Evolutionary conservation across 768 basidiomycete species (phyloP), one percentile per base, ranked within the genome.

Genomic region (Clathrus columnatus): DNA sequence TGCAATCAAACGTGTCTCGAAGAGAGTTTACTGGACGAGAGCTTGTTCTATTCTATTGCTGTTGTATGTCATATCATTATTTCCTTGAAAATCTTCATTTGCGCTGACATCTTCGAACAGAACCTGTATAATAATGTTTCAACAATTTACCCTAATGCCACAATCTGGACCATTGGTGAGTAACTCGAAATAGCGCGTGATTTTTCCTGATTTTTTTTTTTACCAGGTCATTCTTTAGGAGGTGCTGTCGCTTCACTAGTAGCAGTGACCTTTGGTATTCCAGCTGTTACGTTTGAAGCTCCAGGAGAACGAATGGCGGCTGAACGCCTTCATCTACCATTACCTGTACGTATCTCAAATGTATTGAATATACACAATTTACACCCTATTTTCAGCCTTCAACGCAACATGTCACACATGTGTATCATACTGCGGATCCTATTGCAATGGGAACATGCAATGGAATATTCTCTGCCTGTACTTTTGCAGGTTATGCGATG

Each of bases 361-460:
- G 32, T 44, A 23, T 23, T 6, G 4, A 41, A 11, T 53, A 52
- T 8, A n/a, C n/a, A 11, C 11, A 11, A 42, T 11, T 16, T 47
- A 30, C 18, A 32, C 17, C 48, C 20, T 18, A 29, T 17, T 60
- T 46, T 14, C 60, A 87, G 83, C 87, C 86, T 29, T 84, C 83
- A 6, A 77, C 77, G 8, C 81, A 85, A 16, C 87, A 88, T 61
- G 76, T 96, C 58, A 93, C 88, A 0, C 94, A 97, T 67, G 75
- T 98, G 26, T 96, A 88, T 68, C 90, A 96, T 64, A 95, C 86
- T 20, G 94, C 93, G 24, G 94, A 98, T 69, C 94, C 94, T 5
- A 88, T 97, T 50, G 81, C 94, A 18, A 91, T 91, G 84, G 88
- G 88, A 30, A 84, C 82, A 7, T 92, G 91, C 69, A 92, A 80